Percentiles rank a stretch among this genome's conserved stretches.
Conservation (phyloP, 2,329 filamentous ascomycete species). For the Aspergillus piperis region DNA sequence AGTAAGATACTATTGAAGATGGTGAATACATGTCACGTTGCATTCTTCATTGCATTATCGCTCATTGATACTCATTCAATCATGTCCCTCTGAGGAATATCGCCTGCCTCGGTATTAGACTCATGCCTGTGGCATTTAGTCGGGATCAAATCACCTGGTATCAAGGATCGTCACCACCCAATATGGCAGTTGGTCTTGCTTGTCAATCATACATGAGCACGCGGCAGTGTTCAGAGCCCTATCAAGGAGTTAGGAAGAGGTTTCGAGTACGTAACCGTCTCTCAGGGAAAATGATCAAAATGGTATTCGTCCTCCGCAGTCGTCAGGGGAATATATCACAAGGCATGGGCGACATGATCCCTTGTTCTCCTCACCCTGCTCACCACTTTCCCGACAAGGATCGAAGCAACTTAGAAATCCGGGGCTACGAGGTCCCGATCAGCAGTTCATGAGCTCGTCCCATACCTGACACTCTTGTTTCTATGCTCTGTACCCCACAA, state of each 20-base stretch:
- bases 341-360: not conserved
- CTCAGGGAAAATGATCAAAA: not conserved
- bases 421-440: not conserved
- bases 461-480: not conserved
- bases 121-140: not conserved
- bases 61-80: not conserved
- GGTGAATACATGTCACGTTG: no score
- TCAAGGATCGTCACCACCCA: not conserved
- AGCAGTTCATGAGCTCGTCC: not conserved
- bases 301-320: not conserved
- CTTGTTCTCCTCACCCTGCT: not conserved
- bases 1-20: no score
- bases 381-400: not conserved
- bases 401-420: not conserved
- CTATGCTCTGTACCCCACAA: not conserved
- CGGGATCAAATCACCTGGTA: not conserved
- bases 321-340: not conserved
- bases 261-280: not conserved
- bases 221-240: not conserved
- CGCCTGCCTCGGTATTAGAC: not conserved
- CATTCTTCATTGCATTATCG: no score
- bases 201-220: not conserved
- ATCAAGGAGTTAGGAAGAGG: not conserved
- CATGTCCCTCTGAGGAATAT: not conserved
- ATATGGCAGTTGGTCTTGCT: not conserved